phyloP scores from a whole-genome alignment of 495 filamentous ascomycete species.

The Cudoniella acicularis region DNA sequence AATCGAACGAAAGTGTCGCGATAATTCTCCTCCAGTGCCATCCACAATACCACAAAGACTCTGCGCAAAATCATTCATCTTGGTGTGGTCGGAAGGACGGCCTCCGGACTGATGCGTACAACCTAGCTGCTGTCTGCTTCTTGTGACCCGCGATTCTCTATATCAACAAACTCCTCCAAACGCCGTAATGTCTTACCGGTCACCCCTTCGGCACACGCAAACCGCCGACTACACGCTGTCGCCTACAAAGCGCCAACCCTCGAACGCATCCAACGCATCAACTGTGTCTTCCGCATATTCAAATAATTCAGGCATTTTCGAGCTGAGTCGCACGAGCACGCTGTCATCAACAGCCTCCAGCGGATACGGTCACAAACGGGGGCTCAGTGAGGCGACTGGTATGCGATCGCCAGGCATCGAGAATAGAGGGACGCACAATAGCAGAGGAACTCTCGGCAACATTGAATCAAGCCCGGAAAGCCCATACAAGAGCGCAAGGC shows the following conservation, averaged over 20 bases:
- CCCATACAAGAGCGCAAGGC: conserved; percentile 66
- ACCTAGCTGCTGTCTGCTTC: conserved; percentile 7
- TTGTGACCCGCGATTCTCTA: conserved; percentile 1
- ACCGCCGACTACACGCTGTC: conserved; percentile 53
- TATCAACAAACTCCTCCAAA: neutral
- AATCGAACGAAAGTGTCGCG: neutral
- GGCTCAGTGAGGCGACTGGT: conserved; percentile 64
- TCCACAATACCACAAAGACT: neutral
- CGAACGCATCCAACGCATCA: conserved; percentile 75
- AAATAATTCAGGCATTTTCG: conserved; percentile 58
- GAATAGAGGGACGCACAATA: conserved; percentile 7
- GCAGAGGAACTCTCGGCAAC: conserved; percentile 15
- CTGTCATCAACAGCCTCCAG: conserved; percentile 74
- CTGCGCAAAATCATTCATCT: neutral
- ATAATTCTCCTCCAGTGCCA: conserved; percentile 4
- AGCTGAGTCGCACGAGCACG: conserved; percentile 70
- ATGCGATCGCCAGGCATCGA: conserved; percentile 36
- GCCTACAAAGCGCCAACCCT: conserved; percentile 65
- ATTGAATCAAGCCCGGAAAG: conserved; percentile 44
- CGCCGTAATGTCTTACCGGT: conserved; percentile 46
- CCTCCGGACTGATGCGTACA: conserved; percentile 16
- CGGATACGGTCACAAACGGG: conserved; percentile 65
- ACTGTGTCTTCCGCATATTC: conserved; percentile 76
- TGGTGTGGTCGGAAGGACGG: conserved; percentile 13
- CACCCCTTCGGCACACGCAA: conserved; percentile 60